Evolutionary conservation across 2,329 filamentous ascomycete species (phyloP).

Genomic region (Arachnomyces sp.): DNA sequence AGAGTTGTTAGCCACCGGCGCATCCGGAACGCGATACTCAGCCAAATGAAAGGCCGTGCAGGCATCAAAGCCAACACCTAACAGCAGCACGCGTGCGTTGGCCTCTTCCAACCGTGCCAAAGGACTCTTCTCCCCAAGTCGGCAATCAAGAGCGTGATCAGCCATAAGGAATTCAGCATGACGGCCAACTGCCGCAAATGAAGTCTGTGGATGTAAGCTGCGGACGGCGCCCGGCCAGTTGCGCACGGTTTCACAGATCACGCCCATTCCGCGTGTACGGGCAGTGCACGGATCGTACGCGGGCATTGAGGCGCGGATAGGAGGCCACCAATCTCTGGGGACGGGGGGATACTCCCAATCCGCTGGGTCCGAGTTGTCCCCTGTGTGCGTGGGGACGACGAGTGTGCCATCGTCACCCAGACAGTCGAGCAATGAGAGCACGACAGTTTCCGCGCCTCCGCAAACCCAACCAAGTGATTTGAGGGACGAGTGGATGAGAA

Average conservation of each 20-base stretch:
- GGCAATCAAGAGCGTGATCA: constrained; percentile 2
- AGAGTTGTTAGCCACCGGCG: neutral
- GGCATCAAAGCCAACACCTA: neutral
- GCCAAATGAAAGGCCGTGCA: constrained; percentile 6
- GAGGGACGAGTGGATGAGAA: too few relatives aligned
- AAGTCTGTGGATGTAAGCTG: constrained; percentile 4
- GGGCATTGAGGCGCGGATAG: neutral
- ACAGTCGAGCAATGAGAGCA: too few relatives aligned
- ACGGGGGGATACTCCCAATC: constrained; percentile 3
- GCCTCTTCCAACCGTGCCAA: neutral
- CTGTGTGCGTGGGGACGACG: too few relatives aligned
- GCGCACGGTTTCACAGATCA: neutral
- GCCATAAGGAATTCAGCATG: neutral
- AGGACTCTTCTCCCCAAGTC: neutral
- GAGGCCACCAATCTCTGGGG: constrained; percentile 3
- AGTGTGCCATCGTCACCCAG: too few relatives aligned
- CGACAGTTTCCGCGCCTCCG: too few relatives aligned
- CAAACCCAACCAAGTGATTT: too few relatives aligned
- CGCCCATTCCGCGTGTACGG: constrained; percentile 1
- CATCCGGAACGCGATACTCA: constrained; percentile 1
- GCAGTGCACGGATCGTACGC: neutral
- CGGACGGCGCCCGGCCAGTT: constrained; percentile 4
- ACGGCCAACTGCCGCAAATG: constrained; percentile 1
- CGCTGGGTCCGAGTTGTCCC: too few relatives aligned
- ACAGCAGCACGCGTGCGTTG: neutral